phyloP scores from a whole-genome alignment of 2,329 filamentous ascomycete species.

The Cercospora sojina region DNA sequence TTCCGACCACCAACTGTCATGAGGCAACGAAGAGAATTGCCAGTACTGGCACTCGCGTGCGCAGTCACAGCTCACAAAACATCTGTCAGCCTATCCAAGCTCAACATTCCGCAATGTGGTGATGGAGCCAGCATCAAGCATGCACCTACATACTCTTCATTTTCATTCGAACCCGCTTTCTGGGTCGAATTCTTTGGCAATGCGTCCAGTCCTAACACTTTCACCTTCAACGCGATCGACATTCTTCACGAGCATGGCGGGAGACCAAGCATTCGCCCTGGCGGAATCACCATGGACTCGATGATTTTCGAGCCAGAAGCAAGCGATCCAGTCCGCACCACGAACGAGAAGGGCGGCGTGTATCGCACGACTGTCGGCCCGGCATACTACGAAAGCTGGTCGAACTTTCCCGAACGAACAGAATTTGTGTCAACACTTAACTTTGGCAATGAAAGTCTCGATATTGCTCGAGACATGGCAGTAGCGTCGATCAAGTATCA shows the following conservation, averaged over 20 bases:
- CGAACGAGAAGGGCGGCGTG: constrained; percentile 30
- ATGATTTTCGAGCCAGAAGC: constrained; percentile 33
- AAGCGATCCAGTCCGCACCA: constrained; percentile 30
- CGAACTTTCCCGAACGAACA: constrained; percentile 33
- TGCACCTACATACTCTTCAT: constrained; percentile 30
- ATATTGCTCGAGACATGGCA: constrained; percentile 33
- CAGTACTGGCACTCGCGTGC: neutral
- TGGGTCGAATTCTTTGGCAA: constrained; percentile 38
- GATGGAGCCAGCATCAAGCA: constrained; percentile 33
- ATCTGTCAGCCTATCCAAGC: constrained; percentile 9
- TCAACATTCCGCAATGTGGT: constrained; percentile 19
- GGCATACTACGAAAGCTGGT: constrained; percentile 36
- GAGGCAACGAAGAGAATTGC: constrained; percentile 2
- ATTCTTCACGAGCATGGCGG: constrained; percentile 33
- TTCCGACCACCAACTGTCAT: neutral
- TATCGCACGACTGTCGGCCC: constrained; percentile 35
- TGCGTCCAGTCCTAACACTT: constrained; percentile 26
- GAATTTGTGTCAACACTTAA: constrained; percentile 36
- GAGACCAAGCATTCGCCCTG: constrained; percentile 31
- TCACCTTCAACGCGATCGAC: constrained; percentile 32
- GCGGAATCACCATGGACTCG: constrained; percentile 36
- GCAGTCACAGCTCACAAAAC: neutral
- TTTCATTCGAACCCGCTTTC: constrained; percentile 36
- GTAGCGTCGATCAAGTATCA: constrained; percentile 34
- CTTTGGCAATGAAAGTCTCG: constrained; percentile 34